Evolutionary conservation across 2,329 filamentous ascomycete genomes (phyloP), one percentile per base, ranked within the genome.

Genomic region (Colletotrichum higginsianum): DNA sequence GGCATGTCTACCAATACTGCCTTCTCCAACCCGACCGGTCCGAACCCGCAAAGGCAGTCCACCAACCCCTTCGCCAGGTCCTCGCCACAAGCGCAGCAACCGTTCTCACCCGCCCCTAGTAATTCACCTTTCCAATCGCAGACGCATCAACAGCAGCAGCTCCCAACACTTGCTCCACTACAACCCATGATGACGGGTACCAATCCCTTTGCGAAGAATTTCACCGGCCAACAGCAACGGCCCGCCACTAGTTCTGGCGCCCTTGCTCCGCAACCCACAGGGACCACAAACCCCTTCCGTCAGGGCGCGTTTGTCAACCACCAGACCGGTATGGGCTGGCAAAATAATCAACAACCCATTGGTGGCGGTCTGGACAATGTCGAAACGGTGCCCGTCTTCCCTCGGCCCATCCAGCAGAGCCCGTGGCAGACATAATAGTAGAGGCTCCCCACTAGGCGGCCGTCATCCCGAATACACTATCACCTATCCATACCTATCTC

Each of bases 261-360:
- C 60, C 83, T 96, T 6, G 88, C 88, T 64, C 90, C 94, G 2
- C 94, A 96, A 77, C 89, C 92, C 1, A 98, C 95, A 0, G 95
- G 95, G 11, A 94, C 90, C 77, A 98, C 95, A 2, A 99, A 99
- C 78, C 96, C 96, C 0, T 98, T 98, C 87, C 90, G 96, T 18
- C 95, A 98, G 79, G 94, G 93, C 56, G 91, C 92, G 4, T 97
- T 98, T 80, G 92, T 97, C 63, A 96, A 97, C 78, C 95, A 97
- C 78, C 87, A 91, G 74, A 97, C 95, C 0, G 95, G 96, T 0
- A 88, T 94, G 81, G 94, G 94, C 2, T 98, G 96, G 94, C 95
- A 98, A 80, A 88, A 92, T 74, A 89, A 90, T 72, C 91, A 92
- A 75, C 90, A 94, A 78, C 89, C 92, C 11, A 96, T 96, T 4